Percentiles rank a stretch among this genome's conserved stretches.
These are phyloP conservation scores for Colletotrichum sp. DNA, from an alignment of 2,329 filamentous ascomycete species.

Conservation along the genomic window DNA sequence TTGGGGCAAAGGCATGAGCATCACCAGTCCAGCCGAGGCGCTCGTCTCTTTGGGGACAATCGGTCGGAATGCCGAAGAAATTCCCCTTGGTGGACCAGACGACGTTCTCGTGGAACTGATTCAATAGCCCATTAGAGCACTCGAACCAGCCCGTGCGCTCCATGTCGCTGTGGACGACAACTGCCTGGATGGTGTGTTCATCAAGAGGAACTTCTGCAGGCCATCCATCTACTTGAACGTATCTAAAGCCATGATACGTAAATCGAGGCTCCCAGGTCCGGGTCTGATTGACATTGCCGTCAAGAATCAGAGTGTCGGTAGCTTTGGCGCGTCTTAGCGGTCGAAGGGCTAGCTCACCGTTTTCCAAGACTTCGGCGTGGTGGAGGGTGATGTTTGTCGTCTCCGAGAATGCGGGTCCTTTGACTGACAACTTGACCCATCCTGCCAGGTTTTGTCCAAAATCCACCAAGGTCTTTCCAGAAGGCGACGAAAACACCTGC, in stretches of 20 bases:
- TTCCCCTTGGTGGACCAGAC: slow-evolving; percentile 64
- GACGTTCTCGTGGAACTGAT: slow-evolving; percentile 59
- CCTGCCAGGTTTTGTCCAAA: slow-evolving; percentile 66
- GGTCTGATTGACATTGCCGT: slow-evolving; percentile 6
- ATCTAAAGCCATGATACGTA: slow-evolving; percentile 60
- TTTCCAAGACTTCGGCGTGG: slow-evolving; percentile 61
- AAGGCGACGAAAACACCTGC: slow-evolving; percentile 34
- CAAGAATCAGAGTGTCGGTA: slow-evolving; percentile 41
- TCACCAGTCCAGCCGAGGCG: slow-evolving; percentile 60
- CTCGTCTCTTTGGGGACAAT: slow-evolving; percentile 62
- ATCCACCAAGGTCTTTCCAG: slow-evolving; percentile 53
- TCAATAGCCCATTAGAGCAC: slow-evolving; percentile 56
- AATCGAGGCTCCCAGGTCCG: slow-evolving; percentile 48
- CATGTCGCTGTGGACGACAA: slow-evolving; percentile 57
- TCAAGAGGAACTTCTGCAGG: slow-evolving; percentile 24
- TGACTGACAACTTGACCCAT: slow-evolving; percentile 37
- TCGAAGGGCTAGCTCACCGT: slow-evolving; percentile 43
- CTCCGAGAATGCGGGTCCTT: slow-evolving; percentile 35
- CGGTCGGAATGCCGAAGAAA: slow-evolving; percentile 61
- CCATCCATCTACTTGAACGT: slow-evolving; percentile 53
- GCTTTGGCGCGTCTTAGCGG: slow-evolving; percentile 49
- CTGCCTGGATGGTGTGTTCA: slow-evolving; percentile 25
- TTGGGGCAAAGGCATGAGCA: slow-evolving; percentile 52
- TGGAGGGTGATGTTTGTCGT: slow-evolving; percentile 30
- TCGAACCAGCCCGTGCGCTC: slow-evolving; percentile 51